Evolutionary conservation across 2,329 filamentous ascomycete species (phyloP), one percentile per base, ranked within the genome.

Genomic region (Nemania abortiva): DNA sequence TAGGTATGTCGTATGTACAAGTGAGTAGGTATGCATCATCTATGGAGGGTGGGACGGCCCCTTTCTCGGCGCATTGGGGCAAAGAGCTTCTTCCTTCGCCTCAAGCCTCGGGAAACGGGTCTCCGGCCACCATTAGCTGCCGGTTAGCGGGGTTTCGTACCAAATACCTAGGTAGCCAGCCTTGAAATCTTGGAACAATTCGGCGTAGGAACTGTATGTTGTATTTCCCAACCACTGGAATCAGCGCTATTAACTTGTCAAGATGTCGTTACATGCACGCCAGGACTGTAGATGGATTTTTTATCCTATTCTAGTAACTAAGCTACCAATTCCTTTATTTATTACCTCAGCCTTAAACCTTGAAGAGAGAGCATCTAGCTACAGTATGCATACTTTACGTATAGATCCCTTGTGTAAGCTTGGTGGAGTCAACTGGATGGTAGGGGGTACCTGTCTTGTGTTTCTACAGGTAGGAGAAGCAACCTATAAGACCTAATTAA

Each of bases 101-200:
- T 34, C 57, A 62, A 47, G 42, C 62, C 54, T 65, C 62, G 62
- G 63, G 10, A 66, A 69, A 69, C 57, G 39, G 63, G 58, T 63
- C 63, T 69, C 63, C 67, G 63, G 34, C 45, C 39, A 29, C 49
- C 58, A 31, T 34, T 58, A 60, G 62, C 34, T 54, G 37, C 52
- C 62, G 52, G 45, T 9, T 68, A 55, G 59, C 49, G 47, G 47
- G 18, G 56, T 39, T 58, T 63, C 20, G 56, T 60, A 37, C 50
- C 24, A n/a, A 18, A 53, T 31, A 50, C 3, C 2, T 27, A 31
- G 11, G 5, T 18, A 53, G 24, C 47, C 47, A 49, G n/a, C 47
- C 47, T 49, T 24, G 34, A 42, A 42, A 42, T 42, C 39, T 42
- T 34, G 31, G 5, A 34, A 34, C 54, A 39, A 58, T 45, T 13